phyloP scores from a whole-genome alignment of 306 rosid genomes.

The Macrotyloma uniflorum region DNA sequence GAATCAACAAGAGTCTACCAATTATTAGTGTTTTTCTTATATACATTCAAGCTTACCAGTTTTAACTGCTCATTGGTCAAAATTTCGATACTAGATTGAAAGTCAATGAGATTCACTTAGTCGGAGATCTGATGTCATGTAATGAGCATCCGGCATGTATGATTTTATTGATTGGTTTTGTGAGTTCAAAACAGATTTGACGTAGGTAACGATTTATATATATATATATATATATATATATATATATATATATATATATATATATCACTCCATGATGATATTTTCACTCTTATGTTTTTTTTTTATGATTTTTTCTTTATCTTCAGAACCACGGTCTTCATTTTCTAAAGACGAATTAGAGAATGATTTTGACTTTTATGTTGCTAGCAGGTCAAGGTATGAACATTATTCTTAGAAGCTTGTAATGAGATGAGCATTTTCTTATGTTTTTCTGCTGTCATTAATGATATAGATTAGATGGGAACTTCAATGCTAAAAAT shows the following conservation, averaged over 20 bases:
- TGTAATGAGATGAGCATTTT: conserved; percentile 12
- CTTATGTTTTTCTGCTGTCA: conserved; percentile 40
- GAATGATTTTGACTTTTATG: conserved; percentile 47
- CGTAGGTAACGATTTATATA: conserved; percentile 15
- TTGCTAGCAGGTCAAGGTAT: conserved; percentile 61
- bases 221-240: too few species aligned
- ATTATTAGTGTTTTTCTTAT: not conserved
- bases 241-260: too few species aligned
- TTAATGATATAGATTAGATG: conserved; percentile 47
- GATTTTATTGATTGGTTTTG: conserved; percentile 14
- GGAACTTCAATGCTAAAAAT: conserved; percentile 48
- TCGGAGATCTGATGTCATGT: conserved; percentile 10
- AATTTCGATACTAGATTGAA: conserved; percentile 10
- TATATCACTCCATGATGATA: conserved; percentile 26
- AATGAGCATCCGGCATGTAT: conserved; percentile 21
- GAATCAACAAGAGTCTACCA: not conserved
- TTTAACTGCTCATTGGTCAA: conserved; percentile 5
- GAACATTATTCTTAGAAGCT: conserved; percentile 26
- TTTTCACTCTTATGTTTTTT: conserved; percentile 34
- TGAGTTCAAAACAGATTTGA: conserved; percentile 1
- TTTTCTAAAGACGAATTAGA: conserved; percentile 52
- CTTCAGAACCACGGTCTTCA: conserved; percentile 56
- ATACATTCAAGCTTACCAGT: not conserved
- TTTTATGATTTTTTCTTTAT: too few species aligned
- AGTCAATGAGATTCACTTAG: conserved; percentile 25